Evolutionary conservation across 2,329 filamentous ascomycete species (phyloP).

Genomic region (Alternaria novae-zelandiae): DNA sequence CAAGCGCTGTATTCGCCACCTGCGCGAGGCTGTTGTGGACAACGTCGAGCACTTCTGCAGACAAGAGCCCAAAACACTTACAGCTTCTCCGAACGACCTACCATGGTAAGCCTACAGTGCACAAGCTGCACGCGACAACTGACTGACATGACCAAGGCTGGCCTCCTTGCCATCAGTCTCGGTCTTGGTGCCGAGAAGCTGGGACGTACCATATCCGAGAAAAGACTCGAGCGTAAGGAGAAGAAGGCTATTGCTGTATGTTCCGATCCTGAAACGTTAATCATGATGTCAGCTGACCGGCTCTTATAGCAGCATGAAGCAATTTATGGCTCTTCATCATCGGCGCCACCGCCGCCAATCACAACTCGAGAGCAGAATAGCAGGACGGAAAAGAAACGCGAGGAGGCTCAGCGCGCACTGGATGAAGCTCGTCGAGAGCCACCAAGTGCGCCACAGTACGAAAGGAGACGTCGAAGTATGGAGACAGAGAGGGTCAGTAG

Average conservation of each 20-base stretch:
- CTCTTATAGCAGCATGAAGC: slow-evolving; percentile 20
- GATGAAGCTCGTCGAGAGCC: slow-evolving; percentile 14
- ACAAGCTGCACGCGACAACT: not conserved
- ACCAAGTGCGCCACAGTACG: slow-evolving; percentile 2
- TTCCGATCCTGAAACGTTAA: not conserved
- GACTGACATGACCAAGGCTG: slow-evolving; percentile 22
- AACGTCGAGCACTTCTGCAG: not conserved
- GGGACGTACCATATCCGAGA: slow-evolving; percentile 29
- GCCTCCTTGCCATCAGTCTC: slow-evolving; percentile 24
- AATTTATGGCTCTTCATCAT: slow-evolving; percentile 18
- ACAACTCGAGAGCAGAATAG: slow-evolving; percentile 5
- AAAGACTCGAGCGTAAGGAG: slow-evolving; percentile 29
- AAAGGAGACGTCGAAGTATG: slow-evolving; percentile 16
- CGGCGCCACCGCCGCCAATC: slow-evolving; percentile 7
- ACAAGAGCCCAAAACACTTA: not conserved
- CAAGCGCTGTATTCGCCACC: not conserved
- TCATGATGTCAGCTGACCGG: not conserved
- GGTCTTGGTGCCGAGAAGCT: slow-evolving; percentile 29
- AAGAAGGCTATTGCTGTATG: slow-evolving; percentile 29
- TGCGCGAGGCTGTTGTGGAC: slow-evolving; percentile 8
- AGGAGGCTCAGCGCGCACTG: slow-evolving; percentile 11
- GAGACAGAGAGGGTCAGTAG: slow-evolving; percentile 15
- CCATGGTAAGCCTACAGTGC: not conserved
- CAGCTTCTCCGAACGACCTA: slow-evolving; percentile 1
- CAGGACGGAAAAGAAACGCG: slow-evolving; percentile 15